A percentile compares a stretch with the other conserved stretches of the same genome.
These are phyloP conservation scores for Yamadazyma sp. DNA, from an alignment of 805 yeast genomes.

Conservation along the genomic window DNA sequence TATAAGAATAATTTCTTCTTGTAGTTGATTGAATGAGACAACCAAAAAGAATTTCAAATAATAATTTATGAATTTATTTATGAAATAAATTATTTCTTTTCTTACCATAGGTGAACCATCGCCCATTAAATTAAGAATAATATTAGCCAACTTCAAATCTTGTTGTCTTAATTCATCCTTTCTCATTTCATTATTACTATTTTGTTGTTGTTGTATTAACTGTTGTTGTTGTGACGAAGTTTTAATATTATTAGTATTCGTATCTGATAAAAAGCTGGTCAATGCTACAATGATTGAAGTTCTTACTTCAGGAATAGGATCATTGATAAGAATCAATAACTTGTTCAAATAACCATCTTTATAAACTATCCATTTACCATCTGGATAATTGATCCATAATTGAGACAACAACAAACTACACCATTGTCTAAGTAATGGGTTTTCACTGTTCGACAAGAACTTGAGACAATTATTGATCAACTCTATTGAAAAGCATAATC, in stretches of 20 bases:
- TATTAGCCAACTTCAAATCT: constrained; percentile 67
- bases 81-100: constrained; percentile 74
- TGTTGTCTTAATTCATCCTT: constrained; percentile 56
- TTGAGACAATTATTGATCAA: constrained; percentile 63
- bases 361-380: constrained; percentile 69
- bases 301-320: constrained; percentile 94
- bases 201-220: constrained; percentile 14
- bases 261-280: constrained; percentile 60
- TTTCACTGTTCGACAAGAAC: constrained; percentile 69
- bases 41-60: constrained; percentile 76
- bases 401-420: constrained; percentile 76
- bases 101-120: constrained; percentile 92
- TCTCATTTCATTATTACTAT: constrained; percentile 25
- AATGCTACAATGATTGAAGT: constrained; percentile 77
- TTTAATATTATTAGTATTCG: constrained; percentile 12
- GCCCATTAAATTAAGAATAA: constrained; percentile 62
- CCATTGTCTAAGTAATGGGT: constrained; percentile 91
- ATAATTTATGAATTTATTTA: constrained; percentile 68
- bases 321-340: constrained; percentile 59
- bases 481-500: constrained; percentile 72
- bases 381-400: constrained; percentile 67
- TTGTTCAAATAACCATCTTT: constrained; percentile 60
- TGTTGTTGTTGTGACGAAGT: constrained; percentile 15
- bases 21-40: constrained; percentile 80
- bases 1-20: constrained; percentile 68